Evolutionary conservation across 2,329 filamentous ascomycete species (phyloP).

Genomic region (Fusarium torreyae): DNA sequence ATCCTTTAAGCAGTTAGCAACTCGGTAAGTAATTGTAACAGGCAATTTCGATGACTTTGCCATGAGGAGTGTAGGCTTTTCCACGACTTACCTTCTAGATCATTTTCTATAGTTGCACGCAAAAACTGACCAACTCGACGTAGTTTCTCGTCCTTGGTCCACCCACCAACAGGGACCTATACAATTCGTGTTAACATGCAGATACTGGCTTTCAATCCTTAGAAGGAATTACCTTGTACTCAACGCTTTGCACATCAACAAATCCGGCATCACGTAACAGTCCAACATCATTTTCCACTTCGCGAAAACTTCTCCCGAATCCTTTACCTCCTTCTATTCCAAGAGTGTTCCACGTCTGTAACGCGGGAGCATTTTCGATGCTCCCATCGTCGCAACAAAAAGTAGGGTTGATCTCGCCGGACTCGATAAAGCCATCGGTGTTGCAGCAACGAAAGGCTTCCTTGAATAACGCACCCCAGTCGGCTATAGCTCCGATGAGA

Average conservation of each 20-base stretch:
- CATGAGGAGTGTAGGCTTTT: accelerated
- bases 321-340: not conserved
- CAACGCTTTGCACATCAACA: not conserved
- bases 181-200: not conserved
- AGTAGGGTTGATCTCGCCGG: not conserved
- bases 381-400: constrained; percentile 1
- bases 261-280: constrained; percentile 7
- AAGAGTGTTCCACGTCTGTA: not conserved
- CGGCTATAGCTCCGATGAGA: constrained; percentile 5
- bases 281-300: not conserved
- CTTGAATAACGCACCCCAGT: constrained; percentile 4
- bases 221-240: constrained; percentile 9
- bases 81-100: constrained; percentile 11
- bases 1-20: not conserved
- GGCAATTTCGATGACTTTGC: no score
- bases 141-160: constrained; percentile 24
- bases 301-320: not conserved
- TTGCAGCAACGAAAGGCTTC: constrained; percentile 4
- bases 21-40: no score
- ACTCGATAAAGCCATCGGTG: constrained; percentile 2
- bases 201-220: no score
- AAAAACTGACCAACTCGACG: constrained; percentile 15
- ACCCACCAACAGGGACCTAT: constrained; percentile 13
- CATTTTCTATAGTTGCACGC: constrained; percentile 21
- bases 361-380: not conserved